These are phyloP conservation scores for Fusarium liriodendri DNA, from an alignment of 2,329 filamentous ascomycete genomes.

Conservation along the genomic window DNA sequence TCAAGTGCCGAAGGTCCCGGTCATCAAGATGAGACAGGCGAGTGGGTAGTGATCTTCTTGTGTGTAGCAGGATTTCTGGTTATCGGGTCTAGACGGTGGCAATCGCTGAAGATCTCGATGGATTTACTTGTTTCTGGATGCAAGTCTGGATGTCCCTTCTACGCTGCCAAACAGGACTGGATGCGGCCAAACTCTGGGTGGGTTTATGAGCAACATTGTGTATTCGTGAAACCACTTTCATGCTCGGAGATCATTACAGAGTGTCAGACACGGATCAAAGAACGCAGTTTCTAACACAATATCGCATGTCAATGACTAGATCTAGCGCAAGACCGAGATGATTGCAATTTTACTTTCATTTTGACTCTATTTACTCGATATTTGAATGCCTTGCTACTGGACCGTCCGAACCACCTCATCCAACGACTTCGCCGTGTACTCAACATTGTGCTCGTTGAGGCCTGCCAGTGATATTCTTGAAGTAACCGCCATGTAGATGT, in stretches of 20 bases:
- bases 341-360: not conserved
- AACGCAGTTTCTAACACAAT: not conserved
- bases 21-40: not conserved
- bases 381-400: not conserved
- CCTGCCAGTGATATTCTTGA: conserved; percentile 55
- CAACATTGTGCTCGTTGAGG: conserved; percentile 51
- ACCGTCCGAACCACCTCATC: conserved; percentile 30
- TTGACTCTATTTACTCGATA: not conserved
- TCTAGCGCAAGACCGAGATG: not conserved
- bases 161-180: no score
- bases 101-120: not conserved
- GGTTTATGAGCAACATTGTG: no score
- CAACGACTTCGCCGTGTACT: conserved; percentile 25
- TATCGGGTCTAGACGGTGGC: not conserved
- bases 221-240: no score
- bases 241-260: not conserved
- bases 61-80: not conserved
- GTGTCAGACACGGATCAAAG: not conserved
- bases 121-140: not conserved
- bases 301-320: not conserved
- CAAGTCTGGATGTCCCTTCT: not conserved
- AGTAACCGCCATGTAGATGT: conserved; percentile 54
- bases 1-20: not conserved
- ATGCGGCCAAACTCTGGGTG: no score
- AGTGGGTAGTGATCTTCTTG: not conserved